Evolutionary conservation across 2,329 filamentous ascomycete species (phyloP), one percentile per base, ranked within the genome.

Genomic region (Claviceps fusiformis): DNA sequence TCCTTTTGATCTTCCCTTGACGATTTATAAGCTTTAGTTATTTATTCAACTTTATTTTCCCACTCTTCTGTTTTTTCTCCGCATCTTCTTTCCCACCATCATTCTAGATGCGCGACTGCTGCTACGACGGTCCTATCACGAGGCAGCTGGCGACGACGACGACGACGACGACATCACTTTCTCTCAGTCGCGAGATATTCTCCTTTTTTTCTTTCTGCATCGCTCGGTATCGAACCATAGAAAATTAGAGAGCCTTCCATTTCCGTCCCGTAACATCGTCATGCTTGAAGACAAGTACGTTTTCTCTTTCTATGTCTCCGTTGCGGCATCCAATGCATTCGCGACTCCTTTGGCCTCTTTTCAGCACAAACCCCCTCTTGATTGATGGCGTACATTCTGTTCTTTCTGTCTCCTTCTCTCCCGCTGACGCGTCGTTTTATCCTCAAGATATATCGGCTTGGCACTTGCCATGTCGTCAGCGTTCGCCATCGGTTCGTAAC

Each of bases 381-480:
- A 10, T 13, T 15, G n/a, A 24, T 35, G 4, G 9, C 19, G 33
- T 31, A 6, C 11, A 15, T 9, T 27, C 8, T 29, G 8, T 24
- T 24, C 24, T 24, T 24, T 24, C 24, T 24, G 24, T 24, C 24
- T 24, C 24, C 24, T 24, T 2, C 17, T 11, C 11, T 33, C 7
- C 27, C 4, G 33, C 50, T 55, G 19, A 54, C 35, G 7, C 27
- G 24, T n/a, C 24, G 11, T 35, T 31, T 33, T 13, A 11, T 19
- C 65, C n/a, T 27, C 65, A 89, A 89, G 86, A 75, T 90, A 89
- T 67, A 82, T 90, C 65, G 86, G 86, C 66, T 75, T 90, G 72
- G 81, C 80, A 58, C 73, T 90, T 70, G 86, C 86, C 76, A 83
- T 90, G 67, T 77, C 78, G 58, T 87, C 85, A 43, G 87, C 85